These are phyloP conservation scores for Cladorrhinum sp. DNA, from an alignment of 2,329 filamentous ascomycete genomes.

Conservation along the genomic window DNA sequence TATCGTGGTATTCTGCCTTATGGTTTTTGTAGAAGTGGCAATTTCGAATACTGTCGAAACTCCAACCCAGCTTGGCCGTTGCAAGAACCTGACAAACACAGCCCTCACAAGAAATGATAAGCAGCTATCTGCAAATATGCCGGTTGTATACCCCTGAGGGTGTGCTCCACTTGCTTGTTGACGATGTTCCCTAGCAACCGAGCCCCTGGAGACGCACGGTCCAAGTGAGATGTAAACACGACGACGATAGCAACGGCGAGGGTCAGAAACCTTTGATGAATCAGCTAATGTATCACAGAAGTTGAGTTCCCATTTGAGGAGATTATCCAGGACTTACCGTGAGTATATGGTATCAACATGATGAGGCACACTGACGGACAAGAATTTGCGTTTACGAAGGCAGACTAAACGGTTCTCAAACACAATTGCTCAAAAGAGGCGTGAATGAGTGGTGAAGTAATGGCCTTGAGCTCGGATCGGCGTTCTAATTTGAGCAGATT, in stretches of 20 bases:
- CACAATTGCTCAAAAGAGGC: neutral
- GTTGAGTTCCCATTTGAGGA: neutral
- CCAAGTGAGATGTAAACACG: neutral
- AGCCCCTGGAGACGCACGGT: neutral
- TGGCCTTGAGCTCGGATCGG: neutral
- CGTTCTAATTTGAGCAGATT: constrained; percentile 3
- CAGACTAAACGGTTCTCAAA: neutral
- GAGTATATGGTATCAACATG: neutral
- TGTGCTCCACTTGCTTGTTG: neutral
- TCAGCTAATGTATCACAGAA: neutral
- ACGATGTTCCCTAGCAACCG: neutral
- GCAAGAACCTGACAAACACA: no score
- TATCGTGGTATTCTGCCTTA: no score
- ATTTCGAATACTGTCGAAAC: no score
- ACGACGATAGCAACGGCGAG: neutral
- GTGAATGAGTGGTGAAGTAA: neutral
- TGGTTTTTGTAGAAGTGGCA: no score
- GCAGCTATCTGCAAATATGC: no score
- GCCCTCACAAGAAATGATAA: no score
- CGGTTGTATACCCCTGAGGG: no score
- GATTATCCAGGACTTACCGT: neutral
- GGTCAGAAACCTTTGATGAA: neutral
- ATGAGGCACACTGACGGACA: no score
- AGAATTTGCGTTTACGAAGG: neutral
- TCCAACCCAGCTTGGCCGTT: no score